Conservation (phyloP, 2,329 filamentous ascomycete species). For the Pyricularia grisea region DNA sequence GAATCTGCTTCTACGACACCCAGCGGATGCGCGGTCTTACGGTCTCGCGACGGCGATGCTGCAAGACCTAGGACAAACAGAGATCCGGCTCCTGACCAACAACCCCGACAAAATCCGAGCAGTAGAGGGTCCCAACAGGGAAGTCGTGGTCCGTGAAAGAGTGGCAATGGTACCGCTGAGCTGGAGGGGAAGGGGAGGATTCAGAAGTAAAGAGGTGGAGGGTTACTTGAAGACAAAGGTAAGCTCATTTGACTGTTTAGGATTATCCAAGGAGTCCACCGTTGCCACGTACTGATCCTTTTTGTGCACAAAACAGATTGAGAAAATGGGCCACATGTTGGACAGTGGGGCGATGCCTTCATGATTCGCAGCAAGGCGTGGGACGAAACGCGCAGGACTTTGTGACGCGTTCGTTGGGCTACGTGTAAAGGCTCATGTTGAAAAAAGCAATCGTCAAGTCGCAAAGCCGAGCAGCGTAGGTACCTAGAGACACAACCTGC, state of each 20-base stretch:
- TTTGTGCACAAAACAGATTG: conserved; percentile 45
- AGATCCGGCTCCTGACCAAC: conserved; percentile 82
- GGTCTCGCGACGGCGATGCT: conserved; percentile 95
- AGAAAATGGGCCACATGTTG: conserved; percentile 80
- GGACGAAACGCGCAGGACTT: background rate
- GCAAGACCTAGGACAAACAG: conserved; percentile 68
- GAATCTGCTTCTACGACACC: conserved; percentile 82
- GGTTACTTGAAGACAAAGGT: conserved; percentile 95
- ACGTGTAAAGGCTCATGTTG: background rate
- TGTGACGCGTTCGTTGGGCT: background rate
- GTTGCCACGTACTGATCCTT: background rate
- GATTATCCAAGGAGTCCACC: background rate
- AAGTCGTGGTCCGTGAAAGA: conserved; percentile 78
- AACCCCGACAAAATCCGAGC: conserved; percentile 96
- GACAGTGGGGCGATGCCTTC: conserved; percentile 28
- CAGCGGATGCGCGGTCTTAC: conserved; percentile 89
- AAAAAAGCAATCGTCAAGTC: background rate
- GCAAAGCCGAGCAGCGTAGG: background rate
- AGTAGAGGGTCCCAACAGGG: conserved; percentile 82
- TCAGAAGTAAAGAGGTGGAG: conserved; percentile 81
- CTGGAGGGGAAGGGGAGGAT: conserved; percentile 79
- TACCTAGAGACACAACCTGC: background rate
- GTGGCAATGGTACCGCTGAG: conserved; percentile 94
- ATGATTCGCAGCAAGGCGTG: background rate
- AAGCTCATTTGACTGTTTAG: conserved; percentile 20